Percentiles rank a stretch among this genome's conserved stretches.
Conservation (phyloP, 2,329 filamentous ascomycete genomes). For the Pyricularia sp. region DNA sequence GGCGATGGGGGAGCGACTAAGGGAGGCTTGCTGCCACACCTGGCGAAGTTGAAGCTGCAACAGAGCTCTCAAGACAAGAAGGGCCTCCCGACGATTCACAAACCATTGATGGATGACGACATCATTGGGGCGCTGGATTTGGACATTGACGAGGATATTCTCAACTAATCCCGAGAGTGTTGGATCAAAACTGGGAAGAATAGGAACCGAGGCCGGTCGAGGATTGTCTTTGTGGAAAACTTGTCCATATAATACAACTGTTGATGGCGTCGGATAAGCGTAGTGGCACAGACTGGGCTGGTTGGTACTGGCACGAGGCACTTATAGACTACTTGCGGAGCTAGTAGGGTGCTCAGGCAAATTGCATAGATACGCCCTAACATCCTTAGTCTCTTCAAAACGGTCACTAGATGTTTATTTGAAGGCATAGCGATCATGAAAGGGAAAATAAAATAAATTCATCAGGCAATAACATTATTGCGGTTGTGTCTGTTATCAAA, state of each 20-base stretch:
- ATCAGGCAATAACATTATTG: too few relatives aligned
- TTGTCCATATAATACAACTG: not conserved
- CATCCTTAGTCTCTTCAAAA: not conserved
- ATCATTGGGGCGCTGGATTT: slow-evolving; percentile 83
- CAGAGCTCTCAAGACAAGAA: slow-evolving; percentile 42
- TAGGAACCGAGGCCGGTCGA: not conserved
- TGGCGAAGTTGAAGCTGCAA: slow-evolving; percentile 44
- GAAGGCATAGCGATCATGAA: not conserved
- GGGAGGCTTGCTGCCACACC: slow-evolving; percentile 36
- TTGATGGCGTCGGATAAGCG: not conserved
- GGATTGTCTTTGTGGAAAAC: not conserved
- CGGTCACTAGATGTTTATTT: not conserved
- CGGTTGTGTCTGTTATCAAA: too few relatives aligned
- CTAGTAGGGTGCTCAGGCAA: not conserved
- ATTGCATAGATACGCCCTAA: not conserved
- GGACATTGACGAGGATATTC: slow-evolving; percentile 83
- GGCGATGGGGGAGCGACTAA: slow-evolving; percentile 32
- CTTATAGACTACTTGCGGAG: not conserved
- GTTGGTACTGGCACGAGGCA: not conserved
- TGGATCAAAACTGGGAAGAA: not conserved
- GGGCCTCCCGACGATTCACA: slow-evolving; percentile 60
- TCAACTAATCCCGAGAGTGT: slow-evolving; percentile 6
- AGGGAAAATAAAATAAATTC: not conserved
- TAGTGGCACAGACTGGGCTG: not conserved
- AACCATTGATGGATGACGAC: slow-evolving; percentile 81